These are phyloP conservation scores for Trypanosoma lewisi DNA, from an alignment of 208 protist genomes.

Conservation along the genomic window DNA sequence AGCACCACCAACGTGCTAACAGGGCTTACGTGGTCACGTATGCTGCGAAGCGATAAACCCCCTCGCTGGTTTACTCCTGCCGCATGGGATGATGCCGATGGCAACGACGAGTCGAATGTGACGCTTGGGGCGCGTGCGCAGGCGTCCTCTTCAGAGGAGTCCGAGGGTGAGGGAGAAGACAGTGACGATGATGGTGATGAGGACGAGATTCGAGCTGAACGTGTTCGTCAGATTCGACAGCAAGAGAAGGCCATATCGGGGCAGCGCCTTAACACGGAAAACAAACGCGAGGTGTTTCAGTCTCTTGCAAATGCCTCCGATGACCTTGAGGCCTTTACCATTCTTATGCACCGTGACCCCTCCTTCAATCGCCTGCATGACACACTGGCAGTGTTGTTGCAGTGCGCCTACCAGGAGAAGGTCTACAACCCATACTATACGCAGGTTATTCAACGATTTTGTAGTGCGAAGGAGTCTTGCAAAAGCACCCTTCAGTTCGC, in stretches of 20 bases:
- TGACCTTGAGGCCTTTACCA: conserved; percentile 75
- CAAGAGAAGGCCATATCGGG: conserved; percentile 68
- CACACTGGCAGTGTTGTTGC: conserved; percentile 56
- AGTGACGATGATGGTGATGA: conserved; percentile 20
- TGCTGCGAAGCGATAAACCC: conserved; percentile 49
- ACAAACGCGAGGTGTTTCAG: conserved; percentile 75
- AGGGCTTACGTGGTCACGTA: conserved; percentile 47
- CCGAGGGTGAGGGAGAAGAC: background rate
- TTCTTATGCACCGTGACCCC: conserved; percentile 78
- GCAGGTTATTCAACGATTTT: conserved; percentile 73
- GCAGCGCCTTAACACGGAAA: conserved; percentile 74
- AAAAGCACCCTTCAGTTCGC: conserved; percentile 78
- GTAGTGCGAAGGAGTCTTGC: conserved; percentile 49
- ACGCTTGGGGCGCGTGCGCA: conserved; percentile 29
- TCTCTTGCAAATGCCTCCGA: conserved; percentile 53
- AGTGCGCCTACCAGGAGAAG: conserved; percentile 69
- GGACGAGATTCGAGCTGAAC: conserved; percentile 10
- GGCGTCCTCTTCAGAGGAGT: conserved; percentile 6
- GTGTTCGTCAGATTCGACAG: conserved; percentile 47
- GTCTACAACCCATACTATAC: conserved; percentile 73
- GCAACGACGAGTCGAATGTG: conserved; percentile 21
- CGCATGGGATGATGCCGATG: conserved; percentile 27
- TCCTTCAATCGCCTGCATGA: conserved; percentile 68
- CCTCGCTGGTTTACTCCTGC: conserved; percentile 65
- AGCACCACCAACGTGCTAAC: conserved; percentile 49